Evolutionary conservation across 495 filamentous ascomycete genomes (phyloP).

Genomic region (Xylaria palmicola): DNA sequence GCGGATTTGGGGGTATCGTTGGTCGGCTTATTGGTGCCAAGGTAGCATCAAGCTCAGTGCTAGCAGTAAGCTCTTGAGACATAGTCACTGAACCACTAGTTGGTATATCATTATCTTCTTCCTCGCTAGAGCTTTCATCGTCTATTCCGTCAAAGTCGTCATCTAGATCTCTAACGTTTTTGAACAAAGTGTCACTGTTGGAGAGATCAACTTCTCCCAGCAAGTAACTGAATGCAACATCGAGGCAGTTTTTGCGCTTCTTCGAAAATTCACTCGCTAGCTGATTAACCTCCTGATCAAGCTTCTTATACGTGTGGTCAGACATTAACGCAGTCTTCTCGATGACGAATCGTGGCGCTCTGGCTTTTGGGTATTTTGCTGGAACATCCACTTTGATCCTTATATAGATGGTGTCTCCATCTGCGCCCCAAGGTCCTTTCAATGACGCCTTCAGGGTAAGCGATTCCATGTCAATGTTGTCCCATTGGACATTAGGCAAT

Average conservation of each 20-base stretch:
- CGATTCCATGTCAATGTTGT: conserved; percentile 77
- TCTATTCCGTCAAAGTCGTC: conserved; percentile 57
- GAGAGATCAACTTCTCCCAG: conserved; percentile 79
- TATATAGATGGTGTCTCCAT: conserved; percentile 69
- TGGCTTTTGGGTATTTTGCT: conserved; percentile 66
- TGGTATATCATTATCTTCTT: conserved; percentile 68
- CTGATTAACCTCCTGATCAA: conserved; percentile 65
- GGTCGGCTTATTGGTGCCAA: conserved; percentile 63
- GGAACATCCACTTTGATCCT: conserved; percentile 82
- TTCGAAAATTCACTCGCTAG: conserved; percentile 68
- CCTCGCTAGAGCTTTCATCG: conserved; percentile 79
- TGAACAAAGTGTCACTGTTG: conserved; percentile 68
- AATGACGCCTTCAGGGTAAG: conserved; percentile 73
- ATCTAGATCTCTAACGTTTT: conserved; percentile 61
- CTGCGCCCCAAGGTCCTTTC: conserved; percentile 80
- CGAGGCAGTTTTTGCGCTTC: conserved; percentile 73
- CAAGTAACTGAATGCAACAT: conserved; percentile 78
- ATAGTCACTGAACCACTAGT: conserved; percentile 48
- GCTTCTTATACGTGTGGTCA: conserved; percentile 61
- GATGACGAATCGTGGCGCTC: conserved; percentile 64
- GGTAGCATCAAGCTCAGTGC: conserved; percentile 50
- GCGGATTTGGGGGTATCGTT: conserved; percentile 73
- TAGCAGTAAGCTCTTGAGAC: conserved; percentile 55
- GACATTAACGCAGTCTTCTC: conserved; percentile 79
- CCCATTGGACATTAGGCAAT: conserved; percentile 81